Evolutionary conservation across 2,329 filamentous ascomycete species (phyloP), one percentile per base, ranked within the genome.

Genomic region (Hirsutella minnesotensis): DNA sequence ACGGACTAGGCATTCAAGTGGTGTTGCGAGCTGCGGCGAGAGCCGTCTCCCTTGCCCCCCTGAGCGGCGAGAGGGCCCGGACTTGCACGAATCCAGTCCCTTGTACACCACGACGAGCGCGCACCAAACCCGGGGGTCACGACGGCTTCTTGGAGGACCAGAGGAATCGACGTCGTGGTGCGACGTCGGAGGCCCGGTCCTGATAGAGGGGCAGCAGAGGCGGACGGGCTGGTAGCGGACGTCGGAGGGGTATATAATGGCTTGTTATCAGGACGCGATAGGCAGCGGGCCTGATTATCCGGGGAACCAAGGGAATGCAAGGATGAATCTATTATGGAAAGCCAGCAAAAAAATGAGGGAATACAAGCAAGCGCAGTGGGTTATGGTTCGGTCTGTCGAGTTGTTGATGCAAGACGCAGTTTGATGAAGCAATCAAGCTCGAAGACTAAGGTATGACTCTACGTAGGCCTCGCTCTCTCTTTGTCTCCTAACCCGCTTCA

Each of bases 161-260:
- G 12, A 27, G 12, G 24, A 27, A 27, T 27, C 24, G 24, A 27
- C 7, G 24, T 29, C 16, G 35, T 19, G 22, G 36, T 43, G 41
- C 41, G 41, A 43, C 36, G 41, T 37, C 29, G 41, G 30, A 22
- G 37, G 22, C 36, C 24, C 27, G 30, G 24, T 18, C 5, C 30
- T 9, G 29, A 18, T 39, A 34, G 41, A 39, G 41, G 41, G 41
- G 41, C 37, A 39, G n/a, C 33, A 16, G 16, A 30, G 9, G 33
- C 33, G 33, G 33, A 27, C 24, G n/a, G n/a, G n/a, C 12, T 27
- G 7, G 24, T 7, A 7, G 24, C 24, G 24, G 24, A 27, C 4
- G 18, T 21, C 44, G 40, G 44, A 47, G 42, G 38, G 37, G 43
- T 9, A n/a, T n/a, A n/a, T n/a, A n/a, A n/a, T n/a, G 8, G 47